phyloP scores from a whole-genome alignment of 305 asterid species.

The Lippia alba region DNA sequence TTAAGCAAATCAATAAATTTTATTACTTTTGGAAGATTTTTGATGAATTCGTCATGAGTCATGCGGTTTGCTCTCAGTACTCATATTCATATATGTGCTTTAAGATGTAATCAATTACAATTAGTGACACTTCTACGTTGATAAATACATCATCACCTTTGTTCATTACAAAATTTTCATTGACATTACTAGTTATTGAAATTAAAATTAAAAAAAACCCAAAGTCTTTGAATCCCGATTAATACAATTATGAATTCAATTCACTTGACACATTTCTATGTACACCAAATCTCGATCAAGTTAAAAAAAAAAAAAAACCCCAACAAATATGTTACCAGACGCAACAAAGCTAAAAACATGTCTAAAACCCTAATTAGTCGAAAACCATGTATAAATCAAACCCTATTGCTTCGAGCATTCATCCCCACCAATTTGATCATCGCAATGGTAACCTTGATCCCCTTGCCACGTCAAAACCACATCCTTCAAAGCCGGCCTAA shows the following conservation, averaged over 20 bases:
- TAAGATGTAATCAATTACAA: too few species aligned
- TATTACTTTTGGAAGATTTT: too few species aligned
- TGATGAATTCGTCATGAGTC: too few species aligned
- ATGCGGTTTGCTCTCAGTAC: too few species aligned
- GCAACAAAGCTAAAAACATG: not conserved
- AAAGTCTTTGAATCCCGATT: not conserved
- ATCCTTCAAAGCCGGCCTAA: slow-evolving; percentile 63
- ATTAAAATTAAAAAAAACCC: too few species aligned
- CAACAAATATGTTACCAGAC: not conserved
- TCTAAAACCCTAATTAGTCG: not conserved
- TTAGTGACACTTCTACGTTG: too few species aligned
- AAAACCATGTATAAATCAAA: not conserved
- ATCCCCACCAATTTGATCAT: slow-evolving; percentile 19
- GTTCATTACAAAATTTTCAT: too few species aligned
- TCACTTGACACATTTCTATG: not conserved
- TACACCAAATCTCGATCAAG: not conserved
- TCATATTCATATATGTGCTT: too few species aligned
- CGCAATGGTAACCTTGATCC: slow-evolving; percentile 22
- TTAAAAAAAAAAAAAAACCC: not conserved
- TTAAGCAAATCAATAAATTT: too few species aligned
- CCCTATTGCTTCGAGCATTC: slow-evolving; percentile 29
- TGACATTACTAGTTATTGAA: too few species aligned
- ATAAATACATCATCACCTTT: too few species aligned
- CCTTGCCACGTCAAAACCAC: slow-evolving; percentile 83
- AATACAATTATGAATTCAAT: not conserved